Conservation (phyloP, 495 filamentous ascomycete species). For the Cladorrhinum samala region DNA sequence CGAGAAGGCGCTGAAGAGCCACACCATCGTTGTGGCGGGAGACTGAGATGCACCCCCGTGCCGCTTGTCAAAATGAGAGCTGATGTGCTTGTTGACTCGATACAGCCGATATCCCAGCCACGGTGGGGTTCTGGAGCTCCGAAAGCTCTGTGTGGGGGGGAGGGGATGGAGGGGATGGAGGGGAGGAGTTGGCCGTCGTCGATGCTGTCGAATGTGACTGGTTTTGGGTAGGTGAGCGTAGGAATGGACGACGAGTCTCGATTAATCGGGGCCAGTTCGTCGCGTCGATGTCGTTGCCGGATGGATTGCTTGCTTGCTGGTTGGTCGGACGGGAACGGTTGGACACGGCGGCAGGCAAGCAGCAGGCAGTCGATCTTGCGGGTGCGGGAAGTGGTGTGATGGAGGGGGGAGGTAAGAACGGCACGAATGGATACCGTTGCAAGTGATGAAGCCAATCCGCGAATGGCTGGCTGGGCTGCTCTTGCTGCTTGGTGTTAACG, state of each 20-base stretch:
- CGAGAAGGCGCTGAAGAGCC: slow-evolving; percentile 65
- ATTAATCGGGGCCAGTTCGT: neutral
- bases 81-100: neutral
- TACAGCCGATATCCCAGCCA: neutral
- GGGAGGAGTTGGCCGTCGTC: neutral
- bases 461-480: too few relatives aligned
- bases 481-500: neutral
- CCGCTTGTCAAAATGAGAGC: neutral
- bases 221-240: too few relatives aligned
- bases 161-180: neutral
- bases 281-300: neutral
- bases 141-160: neutral
- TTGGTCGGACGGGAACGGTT: neutral
- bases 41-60: slow-evolving; percentile 3
- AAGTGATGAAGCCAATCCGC: too few relatives aligned
- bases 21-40: slow-evolving; percentile 50
- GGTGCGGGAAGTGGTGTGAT: neutral
- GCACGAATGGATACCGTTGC: too few relatives aligned
- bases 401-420: neutral
- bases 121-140: neutral
- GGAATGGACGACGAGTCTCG: neutral
- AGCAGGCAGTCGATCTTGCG: neutral
- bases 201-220: neutral
- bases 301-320: neutral
- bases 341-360: neutral